These are phyloP conservation scores for Chenopodium album DNA, from an alignment of 148 eudicot genomes.

Conservation along the genomic window DNA sequence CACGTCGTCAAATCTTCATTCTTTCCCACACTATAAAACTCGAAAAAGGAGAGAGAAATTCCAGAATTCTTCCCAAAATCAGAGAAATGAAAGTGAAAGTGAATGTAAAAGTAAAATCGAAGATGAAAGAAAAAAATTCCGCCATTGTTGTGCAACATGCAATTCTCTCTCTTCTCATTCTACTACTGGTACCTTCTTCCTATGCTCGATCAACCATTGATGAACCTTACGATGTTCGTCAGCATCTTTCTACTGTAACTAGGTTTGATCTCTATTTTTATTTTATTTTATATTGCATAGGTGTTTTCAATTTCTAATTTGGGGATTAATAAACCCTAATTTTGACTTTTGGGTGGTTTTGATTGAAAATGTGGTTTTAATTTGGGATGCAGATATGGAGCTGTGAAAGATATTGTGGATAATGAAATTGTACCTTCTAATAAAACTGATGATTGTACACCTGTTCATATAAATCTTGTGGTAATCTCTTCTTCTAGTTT, in stretches of 20 bases:
- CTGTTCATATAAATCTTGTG: conserved; percentile 94
- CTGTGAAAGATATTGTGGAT: conserved; percentile 49
- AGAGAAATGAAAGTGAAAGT: background rate
- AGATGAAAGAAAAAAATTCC: background rate
- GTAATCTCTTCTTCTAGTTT: conserved; percentile 39
- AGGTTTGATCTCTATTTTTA: conserved; percentile 39
- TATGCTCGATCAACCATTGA: conserved; percentile 32
- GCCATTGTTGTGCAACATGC: conserved; percentile 6
- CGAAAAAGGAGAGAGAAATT: background rate
- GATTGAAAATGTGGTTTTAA: background rate
- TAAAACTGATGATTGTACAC: conserved; percentile 70
- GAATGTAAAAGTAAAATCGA: background rate
- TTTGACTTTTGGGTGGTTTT: background rate
- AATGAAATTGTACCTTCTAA: conserved; percentile 48
- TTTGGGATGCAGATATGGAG: conserved; percentile 56
- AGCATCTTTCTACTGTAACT: conserved; percentile 75
- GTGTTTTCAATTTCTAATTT: background rate
- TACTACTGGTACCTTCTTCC: conserved; percentile 26
- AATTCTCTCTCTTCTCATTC: background rate
- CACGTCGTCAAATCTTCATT: background rate
- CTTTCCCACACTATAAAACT: background rate
- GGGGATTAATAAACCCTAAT: conserved; percentile 3
- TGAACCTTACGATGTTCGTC: conserved; percentile 73
- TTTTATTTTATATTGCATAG: background rate
- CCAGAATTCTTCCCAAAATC: background rate